Percentiles rank a stretch among this genome's conserved stretches.
phyloP scores from a whole-genome alignment of 768 basidiomycete species.

The Serendipita sp. region DNA sequence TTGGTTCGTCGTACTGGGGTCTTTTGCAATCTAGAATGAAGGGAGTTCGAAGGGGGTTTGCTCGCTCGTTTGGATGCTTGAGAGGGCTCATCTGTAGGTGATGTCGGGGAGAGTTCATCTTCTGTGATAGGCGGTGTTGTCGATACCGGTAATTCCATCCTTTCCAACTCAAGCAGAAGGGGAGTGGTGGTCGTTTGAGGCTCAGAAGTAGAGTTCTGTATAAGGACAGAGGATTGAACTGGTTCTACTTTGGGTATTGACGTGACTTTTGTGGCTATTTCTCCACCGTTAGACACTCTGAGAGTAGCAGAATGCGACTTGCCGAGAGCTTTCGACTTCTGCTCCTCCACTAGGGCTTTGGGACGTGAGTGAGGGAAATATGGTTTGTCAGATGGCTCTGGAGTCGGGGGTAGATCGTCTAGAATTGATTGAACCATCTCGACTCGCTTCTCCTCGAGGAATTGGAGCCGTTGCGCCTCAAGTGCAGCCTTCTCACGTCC shows the following conservation, averaged over 20 bases:
- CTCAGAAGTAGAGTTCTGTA: not conserved
- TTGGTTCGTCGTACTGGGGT: not conserved
- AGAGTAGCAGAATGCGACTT: not conserved
- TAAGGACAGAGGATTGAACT: not conserved
- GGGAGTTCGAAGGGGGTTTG: not conserved
- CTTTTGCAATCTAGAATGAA: not conserved
- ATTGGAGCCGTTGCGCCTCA: slow-evolving; percentile 47
- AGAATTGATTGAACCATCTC: slow-evolving; percentile 9
- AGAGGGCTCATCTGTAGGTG: not conserved
- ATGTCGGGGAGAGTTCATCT: not conserved
- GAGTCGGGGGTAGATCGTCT: slow-evolving; percentile 10
- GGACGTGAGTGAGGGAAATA: slow-evolving; percentile 51
- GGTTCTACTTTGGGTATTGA: not conserved
- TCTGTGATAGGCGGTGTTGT: not conserved
- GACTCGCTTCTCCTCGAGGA: slow-evolving; percentile 49
- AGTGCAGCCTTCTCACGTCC: slow-evolving; percentile 46
- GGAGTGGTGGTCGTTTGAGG: not conserved
- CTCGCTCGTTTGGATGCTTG: not conserved
- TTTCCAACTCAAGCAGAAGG: not conserved
- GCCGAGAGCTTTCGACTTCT: slow-evolving; percentile 38
- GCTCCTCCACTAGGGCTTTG: slow-evolving; percentile 71
- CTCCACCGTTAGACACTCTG: not conserved
- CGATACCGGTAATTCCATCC: not conserved
- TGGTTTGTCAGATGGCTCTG: slow-evolving; percentile 1
- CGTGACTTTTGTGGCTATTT: not conserved